Conservation (phyloP, 257 asterid species). For the Fraxinus pennsylvanica region DNA sequence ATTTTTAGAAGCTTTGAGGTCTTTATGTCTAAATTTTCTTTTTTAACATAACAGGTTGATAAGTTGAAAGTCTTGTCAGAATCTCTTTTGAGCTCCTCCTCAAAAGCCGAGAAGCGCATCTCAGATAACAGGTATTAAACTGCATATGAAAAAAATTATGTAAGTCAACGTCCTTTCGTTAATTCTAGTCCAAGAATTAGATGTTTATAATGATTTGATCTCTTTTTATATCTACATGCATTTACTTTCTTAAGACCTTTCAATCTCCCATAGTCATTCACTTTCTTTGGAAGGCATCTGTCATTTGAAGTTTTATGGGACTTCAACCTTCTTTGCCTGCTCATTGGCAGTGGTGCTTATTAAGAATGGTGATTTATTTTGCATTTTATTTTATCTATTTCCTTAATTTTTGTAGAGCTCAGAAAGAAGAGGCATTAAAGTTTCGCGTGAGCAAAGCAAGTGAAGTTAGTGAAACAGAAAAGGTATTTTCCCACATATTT, state of each 20-base stretch:
- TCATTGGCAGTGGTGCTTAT: slow-evolving; percentile 8
- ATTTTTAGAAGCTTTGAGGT: slow-evolving; percentile 3
- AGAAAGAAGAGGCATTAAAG: slow-evolving; percentile 88
- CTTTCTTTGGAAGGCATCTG: slow-evolving; percentile 18
- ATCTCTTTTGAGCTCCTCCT: slow-evolving; percentile 82
- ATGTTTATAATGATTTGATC: slow-evolving; percentile 12
- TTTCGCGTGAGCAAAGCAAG: slow-evolving; percentile 73
- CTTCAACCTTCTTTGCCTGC: slow-evolving; percentile 7
- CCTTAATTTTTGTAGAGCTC: slow-evolving; percentile 53
- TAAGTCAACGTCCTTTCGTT: not conserved
- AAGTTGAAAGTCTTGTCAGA: slow-evolving; percentile 87
- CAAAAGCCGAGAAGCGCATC: slow-evolving; percentile 89
- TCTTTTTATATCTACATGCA: slow-evolving; percentile 7
- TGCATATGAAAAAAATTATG: slow-evolving; percentile 8
- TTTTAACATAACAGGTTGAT: slow-evolving; percentile 70
- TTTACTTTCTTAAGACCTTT: not conserved
- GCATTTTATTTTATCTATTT: slow-evolving; percentile 18
- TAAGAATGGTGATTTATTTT: not conserved
- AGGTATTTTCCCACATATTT: slow-evolving; percentile 45
- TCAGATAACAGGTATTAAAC: slow-evolving; percentile 67
- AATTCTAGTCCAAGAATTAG: not conserved
- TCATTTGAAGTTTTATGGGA: not conserved
- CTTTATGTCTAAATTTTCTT: slow-evolving; percentile 28
- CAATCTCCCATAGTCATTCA: too few relatives aligned
- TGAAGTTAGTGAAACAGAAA: slow-evolving; percentile 81